phyloP scores from a whole-genome alignment of 2,329 filamentous ascomycete species.

The Trichoderma atroviride region DNA sequence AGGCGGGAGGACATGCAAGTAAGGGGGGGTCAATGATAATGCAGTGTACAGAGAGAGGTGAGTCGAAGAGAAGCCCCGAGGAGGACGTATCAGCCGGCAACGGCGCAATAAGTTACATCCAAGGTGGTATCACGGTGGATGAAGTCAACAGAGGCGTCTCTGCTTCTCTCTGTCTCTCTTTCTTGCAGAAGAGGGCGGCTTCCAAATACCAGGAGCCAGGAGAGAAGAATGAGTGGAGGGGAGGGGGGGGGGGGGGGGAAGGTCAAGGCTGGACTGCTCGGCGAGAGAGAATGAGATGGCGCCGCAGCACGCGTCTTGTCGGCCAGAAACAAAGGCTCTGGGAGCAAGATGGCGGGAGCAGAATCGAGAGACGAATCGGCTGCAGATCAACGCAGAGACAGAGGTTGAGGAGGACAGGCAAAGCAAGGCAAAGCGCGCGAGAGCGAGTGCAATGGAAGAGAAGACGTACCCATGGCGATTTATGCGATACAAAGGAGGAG shows the following conservation, averaged over 20 bases:
- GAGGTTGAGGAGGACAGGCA: slow-evolving; percentile 14
- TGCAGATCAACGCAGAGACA: slow-evolving; percentile 30
- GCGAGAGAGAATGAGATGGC: neutral
- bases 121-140: slow-evolving; percentile 42
- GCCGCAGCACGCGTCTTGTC: slow-evolving; percentile 18
- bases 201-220: neutral
- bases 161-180: neutral
- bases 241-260: neutral
- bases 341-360: neutral
- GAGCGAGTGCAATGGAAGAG: slow-evolving; percentile 26
- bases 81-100: slow-evolving; percentile 36
- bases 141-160: slow-evolving; percentile 22
- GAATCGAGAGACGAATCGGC: neutral
- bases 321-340: slow-evolving; percentile 7
- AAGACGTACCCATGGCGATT: slow-evolving; percentile 33
- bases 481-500: slow-evolving; percentile 31
- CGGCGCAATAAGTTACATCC: slow-evolving; percentile 40
- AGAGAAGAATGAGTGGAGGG: neutral
- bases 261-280: slow-evolving; percentile 9
- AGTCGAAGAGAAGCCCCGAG: slow-evolving; percentile 37
- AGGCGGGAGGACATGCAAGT: slow-evolving; percentile 51
- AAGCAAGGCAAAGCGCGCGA: slow-evolving; percentile 7
- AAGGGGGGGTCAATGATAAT: slow-evolving; percentile 44
- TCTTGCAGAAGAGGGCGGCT: neutral
- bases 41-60: slow-evolving; percentile 38